Conservation (phyloP, 2,329 filamentous ascomycete species). For the Fusarium sp. region DNA sequence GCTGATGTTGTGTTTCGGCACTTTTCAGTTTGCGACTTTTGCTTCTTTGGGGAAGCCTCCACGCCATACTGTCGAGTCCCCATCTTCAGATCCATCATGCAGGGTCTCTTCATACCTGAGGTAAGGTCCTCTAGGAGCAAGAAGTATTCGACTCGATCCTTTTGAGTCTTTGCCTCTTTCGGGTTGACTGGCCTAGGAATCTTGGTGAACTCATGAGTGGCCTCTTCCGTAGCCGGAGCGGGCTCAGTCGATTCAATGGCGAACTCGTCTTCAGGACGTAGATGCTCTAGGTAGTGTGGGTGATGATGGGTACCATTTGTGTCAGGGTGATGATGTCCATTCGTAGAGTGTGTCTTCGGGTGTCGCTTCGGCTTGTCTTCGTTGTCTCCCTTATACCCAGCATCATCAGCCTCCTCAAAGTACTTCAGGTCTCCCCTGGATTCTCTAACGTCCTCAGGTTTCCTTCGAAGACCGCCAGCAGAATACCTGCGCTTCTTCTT, state of each 20-base stretch:
- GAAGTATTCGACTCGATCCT: conserved; percentile 86
- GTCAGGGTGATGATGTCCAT: conserved; percentile 3
- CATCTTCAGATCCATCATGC: conserved; percentile 98
- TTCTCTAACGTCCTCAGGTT: conserved; percentile 76
- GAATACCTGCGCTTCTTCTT: conserved; percentile 80
- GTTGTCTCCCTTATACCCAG: conserved; percentile 75
- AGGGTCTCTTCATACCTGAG: conserved; percentile 94
- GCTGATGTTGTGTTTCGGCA: conserved; percentile 92
- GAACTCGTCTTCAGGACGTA: conserved; percentile 49
- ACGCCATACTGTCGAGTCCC: conserved; percentile 96
- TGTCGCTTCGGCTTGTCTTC: conserved; percentile 30
- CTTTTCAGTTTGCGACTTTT: conserved; percentile 90
- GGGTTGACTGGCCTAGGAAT: conserved; percentile 75
- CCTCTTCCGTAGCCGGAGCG: conserved; percentile 47
- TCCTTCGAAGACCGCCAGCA: conserved; percentile 80
- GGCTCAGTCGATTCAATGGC: conserved; percentile 48
- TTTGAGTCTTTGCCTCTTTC: conserved; percentile 75
- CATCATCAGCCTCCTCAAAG: conserved; percentile 88
- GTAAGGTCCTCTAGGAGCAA: conserved; percentile 93
- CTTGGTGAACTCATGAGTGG: conserved; percentile 43
- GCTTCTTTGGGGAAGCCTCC: conserved; percentile 90
- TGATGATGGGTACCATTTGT: conserved; percentile 25
- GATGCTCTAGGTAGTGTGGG: conserved; percentile 23
- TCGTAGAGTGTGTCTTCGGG: not conserved
- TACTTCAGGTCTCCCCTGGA: conserved; percentile 85